Evolutionary conservation across 73 alveolate species (phyloP).

Genomic region (Uronychia setigera): DNA sequence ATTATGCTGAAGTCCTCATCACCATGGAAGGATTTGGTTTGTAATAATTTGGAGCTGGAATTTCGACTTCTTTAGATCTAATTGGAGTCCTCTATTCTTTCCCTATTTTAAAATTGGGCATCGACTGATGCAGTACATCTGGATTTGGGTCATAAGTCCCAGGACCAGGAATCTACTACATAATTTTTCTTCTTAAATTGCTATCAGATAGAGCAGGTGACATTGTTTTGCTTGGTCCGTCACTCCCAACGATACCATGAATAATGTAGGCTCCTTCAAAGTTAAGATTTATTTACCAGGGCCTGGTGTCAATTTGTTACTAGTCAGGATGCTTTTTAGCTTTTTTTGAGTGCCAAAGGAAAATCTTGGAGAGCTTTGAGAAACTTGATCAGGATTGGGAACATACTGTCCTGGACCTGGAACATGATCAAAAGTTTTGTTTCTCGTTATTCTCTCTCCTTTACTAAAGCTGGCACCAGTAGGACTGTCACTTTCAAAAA

Average conservation of each 20-base stretch:
- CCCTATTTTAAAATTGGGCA: conserved; percentile 1
- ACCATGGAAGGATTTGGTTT: background rate
- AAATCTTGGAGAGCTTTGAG: background rate
- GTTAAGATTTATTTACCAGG: background rate
- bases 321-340: background rate
- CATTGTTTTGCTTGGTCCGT: background rate
- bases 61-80: background rate
- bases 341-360: background rate
- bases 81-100: background rate
- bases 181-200: background rate
- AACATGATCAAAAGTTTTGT: background rate
- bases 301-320: background rate
- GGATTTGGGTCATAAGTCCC: background rate
- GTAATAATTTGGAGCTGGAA: background rate
- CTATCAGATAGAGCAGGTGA: background rate
- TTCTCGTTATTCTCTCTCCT: background rate
- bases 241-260: background rate
- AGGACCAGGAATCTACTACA: background rate
- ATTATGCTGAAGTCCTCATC: background rate
- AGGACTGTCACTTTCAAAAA: background rate
- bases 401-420: background rate
- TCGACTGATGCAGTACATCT: background rate
- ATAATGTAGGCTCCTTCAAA: background rate
- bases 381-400: background rate
- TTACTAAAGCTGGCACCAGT: background rate